Conservation (phyloP, 495 filamentous ascomycete genomes). For the Neurospora pannonica region DNA sequence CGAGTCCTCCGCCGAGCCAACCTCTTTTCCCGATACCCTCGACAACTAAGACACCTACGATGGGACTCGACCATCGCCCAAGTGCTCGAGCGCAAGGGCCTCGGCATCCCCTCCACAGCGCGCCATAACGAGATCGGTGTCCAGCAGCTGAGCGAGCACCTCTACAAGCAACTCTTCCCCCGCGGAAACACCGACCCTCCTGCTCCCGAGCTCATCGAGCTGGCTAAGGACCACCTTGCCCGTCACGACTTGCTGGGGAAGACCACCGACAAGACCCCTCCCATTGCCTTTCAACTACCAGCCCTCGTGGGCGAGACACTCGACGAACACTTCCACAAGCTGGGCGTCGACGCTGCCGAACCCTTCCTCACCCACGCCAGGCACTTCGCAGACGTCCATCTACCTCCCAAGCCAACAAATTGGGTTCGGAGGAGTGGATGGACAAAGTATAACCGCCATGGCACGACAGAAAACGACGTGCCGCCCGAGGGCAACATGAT, state of each 20-base stretch:
- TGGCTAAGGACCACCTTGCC: slow-evolving; percentile 74
- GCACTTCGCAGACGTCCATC: slow-evolving; percentile 52
- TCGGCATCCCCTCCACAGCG: slow-evolving; percentile 45
- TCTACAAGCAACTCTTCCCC: slow-evolving; percentile 75
- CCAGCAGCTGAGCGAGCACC: slow-evolving; percentile 76
- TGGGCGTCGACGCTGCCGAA: slow-evolving; percentile 80
- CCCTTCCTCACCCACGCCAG: slow-evolving; percentile 75
- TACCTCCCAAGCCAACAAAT: slow-evolving; percentile 65
- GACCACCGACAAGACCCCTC: slow-evolving; percentile 62
- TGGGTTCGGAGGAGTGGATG: slow-evolving; percentile 81
- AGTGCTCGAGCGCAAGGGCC: slow-evolving; percentile 6
- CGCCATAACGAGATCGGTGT: slow-evolving; percentile 90
- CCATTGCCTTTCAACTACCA: slow-evolving; percentile 81
- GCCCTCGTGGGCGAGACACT: slow-evolving; percentile 66
- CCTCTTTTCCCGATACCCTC: slow-evolving; percentile 4
- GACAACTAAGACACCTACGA: slow-evolving; percentile 22
- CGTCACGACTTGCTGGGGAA: slow-evolving; percentile 87
- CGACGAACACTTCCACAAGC: slow-evolving; percentile 90
- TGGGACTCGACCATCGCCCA: slow-evolving; percentile 27
- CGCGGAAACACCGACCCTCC: slow-evolving; percentile 41
- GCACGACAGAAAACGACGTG: slow-evolving; percentile 58
- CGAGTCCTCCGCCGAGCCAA: slow-evolving; percentile 32
- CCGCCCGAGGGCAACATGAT: slow-evolving; percentile 72
- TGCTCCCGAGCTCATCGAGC: slow-evolving; percentile 58
- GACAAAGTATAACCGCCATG: slow-evolving; percentile 82